These are phyloP conservation scores for Blastocystis sp. DNA, from an alignment of 352 stramenopile genomes.

Conservation along the genomic window DNA sequence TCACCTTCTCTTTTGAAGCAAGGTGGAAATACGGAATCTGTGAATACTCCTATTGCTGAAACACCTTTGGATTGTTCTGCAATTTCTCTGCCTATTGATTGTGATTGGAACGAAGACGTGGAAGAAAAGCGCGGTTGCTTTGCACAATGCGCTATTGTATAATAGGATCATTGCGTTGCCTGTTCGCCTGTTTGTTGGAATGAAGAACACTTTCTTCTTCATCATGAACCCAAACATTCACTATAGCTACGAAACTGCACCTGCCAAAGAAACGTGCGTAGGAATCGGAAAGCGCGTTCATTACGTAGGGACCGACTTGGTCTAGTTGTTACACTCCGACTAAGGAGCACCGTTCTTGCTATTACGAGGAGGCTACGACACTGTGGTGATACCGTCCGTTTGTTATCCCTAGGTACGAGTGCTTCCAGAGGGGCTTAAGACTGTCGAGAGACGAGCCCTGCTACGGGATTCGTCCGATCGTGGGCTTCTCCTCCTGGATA, in stretches of 20 bases:
- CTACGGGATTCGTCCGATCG: slow-evolving; percentile 52
- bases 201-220: not conserved
- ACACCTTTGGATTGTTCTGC: not conserved
- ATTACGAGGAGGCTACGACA: slow-evolving; percentile 50
- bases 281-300: not conserved
- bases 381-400: not conserved
- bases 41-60: too few relatives aligned
- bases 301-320: slow-evolving; percentile 28
- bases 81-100: not conserved
- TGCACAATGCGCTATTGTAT: not conserved
- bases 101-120: not conserved
- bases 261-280: slow-evolving; percentile 48
- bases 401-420: slow-evolving; percentile 20
- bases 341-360: not conserved
- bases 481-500: not conserved
- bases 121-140: not conserved
- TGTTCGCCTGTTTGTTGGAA: not conserved
- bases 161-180: not conserved
- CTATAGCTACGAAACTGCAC: slow-evolving; percentile 22
- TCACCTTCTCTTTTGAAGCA: not conserved
- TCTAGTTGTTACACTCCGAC: not conserved
- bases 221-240: not conserved
- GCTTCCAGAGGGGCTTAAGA: slow-evolving; percentile 28
- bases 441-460: slow-evolving; percentile 42
- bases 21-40: not conserved